Base-by-base conservation (phyloP, 257 asterid species). In the Euphrasia confusa region DNA sequence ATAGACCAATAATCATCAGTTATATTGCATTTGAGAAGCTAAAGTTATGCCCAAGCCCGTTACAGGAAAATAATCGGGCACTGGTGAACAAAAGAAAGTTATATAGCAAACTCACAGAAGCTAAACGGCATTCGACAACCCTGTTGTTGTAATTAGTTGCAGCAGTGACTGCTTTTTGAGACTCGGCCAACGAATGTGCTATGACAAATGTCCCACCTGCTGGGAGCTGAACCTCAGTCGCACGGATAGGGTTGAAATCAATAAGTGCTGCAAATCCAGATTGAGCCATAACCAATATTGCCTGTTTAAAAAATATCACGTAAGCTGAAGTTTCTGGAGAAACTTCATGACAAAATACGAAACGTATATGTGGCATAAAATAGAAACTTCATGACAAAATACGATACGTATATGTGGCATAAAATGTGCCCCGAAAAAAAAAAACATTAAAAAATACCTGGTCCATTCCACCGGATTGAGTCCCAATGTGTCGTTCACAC, bases 381-480 rank as follows among this genome's bases (percentile, higher is more conserved):
- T 7, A 59, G 28, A 67, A 61, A 55, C 17, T 67, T 42, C 45
- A 40, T 63, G 53, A 50, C 4, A 21, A 35, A 60, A 8, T 5
- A 53, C 1, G 1, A 10, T n/a, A 12, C n/a, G 17, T 48, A 12
- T 2, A n/a, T n/a, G n/a, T 21, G 24, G 24, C 24, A 21, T 21
- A 21, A 21, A 21, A 21, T 21, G 24, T 21, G 24, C 1, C 24
- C 24, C 24, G 1, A 21, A 21, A 21, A 8, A 8, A 37, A 2
- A 7, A 8, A 37, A 33, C 10, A 37, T 7, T 37, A 37, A 37
- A 10, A 65, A 47, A 66, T 75, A 92, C 99, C 96, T 86, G 99
- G 74, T 93, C 99, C 99, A 93, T 93, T 72, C 99, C 99, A 77
- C 97, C 99, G 67, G 99, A 93, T 70, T 87, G 97, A 32, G 99